Conservation (phyloP, 768 basidiomycete genomes). For the Calocera cornea region DNA sequence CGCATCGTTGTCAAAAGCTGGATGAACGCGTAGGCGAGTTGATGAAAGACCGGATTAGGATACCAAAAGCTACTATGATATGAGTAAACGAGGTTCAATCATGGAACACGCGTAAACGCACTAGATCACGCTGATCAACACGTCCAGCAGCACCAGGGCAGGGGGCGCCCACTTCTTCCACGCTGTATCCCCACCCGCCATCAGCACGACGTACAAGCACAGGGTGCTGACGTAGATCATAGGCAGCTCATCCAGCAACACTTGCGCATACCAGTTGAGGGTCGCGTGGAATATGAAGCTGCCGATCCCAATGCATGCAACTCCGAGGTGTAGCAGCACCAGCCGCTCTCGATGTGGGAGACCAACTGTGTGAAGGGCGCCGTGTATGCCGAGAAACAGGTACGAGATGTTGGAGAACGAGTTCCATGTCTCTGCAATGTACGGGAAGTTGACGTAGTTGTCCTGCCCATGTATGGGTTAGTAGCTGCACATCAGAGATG, state of each 20-base stretch:
- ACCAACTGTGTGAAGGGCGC: constrained; percentile 20
- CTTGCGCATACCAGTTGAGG: constrained; percentile 56
- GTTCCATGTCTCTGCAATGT: constrained; percentile 67
- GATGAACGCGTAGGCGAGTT: constrained; percentile 53
- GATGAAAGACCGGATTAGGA: constrained; percentile 70
- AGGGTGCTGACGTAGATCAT: constrained; percentile 63
- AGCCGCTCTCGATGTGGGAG: constrained; percentile 29
- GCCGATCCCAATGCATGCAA: constrained; percentile 58
- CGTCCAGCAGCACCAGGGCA: constrained; percentile 34
- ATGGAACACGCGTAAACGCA: constrained; percentile 28
- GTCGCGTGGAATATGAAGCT: constrained; percentile 72
- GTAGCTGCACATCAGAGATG: background rate
- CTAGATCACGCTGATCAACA: constrained; percentile 61
- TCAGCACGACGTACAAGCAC: constrained; percentile 43
- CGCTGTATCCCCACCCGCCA: background rate
- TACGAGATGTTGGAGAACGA: constrained; percentile 57
- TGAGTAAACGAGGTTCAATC: background rate
- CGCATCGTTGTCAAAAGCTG: constrained; percentile 38
- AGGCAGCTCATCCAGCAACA: constrained; percentile 64
- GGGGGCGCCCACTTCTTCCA: constrained; percentile 21
- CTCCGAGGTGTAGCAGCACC: constrained; percentile 25
- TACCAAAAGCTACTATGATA: constrained; percentile 37
- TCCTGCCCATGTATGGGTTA: constrained; percentile 28
- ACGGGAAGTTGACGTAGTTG: constrained; percentile 66
- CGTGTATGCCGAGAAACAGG: constrained; percentile 41